Base-by-base conservation (phyloP, 2,329 filamentous ascomycete species). In the Xylariaceae sp. region DNA sequence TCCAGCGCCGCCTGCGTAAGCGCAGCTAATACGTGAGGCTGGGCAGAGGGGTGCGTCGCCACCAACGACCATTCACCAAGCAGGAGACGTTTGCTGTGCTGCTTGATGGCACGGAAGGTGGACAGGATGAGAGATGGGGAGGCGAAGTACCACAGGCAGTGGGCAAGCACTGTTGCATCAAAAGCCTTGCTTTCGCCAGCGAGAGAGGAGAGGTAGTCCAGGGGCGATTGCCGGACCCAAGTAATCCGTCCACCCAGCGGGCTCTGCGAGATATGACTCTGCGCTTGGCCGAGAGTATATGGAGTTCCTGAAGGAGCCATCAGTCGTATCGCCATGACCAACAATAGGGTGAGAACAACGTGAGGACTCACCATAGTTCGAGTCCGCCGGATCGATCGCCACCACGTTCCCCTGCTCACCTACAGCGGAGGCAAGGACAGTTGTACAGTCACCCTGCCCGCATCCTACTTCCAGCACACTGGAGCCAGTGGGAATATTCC, bases 21-120 rank as follows among this genome's bases (percentile, higher is more conserved):
- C 35, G 39, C 41, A 19, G 47, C 47, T 35, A 50, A 18, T 16
- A 50, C 42, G 28, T 50, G 47, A 37, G 47, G 47, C 34, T 41
- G 39, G 43, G 38, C 38, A n/a, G 38, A 34, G 19, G 30, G 30
- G 31, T 41, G 18, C 31, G 32, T 41, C 38, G 38, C 47, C 30
- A 39, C 39, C 12, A 50, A 36, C 2, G 47, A 44, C 41, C 39
- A 50, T 30, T 50, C 47, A n/a, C 44, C 42, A 22, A 50, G 41
- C 30, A 40, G 37, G 37, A 50, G 44, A 24, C 44, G 34, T 18
- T 48, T 48, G 42, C 39, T 43, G 28, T 48, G 44, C 39, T 44
- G 36, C 42, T 37, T 50, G 7, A 48, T n/a, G 34, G 39, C 39
- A 34, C 34, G 34, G 15, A 50, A 45, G 29, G 42, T 50, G n/a